Evolutionary conservation across 2,329 filamentous ascomycete species (phyloP).

Genomic region (Sphaerulina vaccinii): DNA sequence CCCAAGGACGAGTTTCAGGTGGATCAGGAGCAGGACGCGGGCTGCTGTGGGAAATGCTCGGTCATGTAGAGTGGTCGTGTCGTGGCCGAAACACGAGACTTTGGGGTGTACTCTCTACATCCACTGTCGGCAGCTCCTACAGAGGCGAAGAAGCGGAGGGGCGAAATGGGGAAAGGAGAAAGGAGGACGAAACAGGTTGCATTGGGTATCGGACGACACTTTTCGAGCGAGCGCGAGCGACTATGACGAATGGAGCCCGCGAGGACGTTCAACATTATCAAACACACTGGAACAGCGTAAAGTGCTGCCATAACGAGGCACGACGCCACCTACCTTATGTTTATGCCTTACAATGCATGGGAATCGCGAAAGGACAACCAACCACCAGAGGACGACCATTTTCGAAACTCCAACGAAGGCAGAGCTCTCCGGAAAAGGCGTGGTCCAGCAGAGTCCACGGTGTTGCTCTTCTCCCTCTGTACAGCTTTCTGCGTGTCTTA

Average conservation of each 20-base stretch:
- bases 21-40: slow-evolving; percentile 61
- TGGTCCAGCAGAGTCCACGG: no score
- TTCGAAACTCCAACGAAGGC: no score
- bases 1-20: slow-evolving; percentile 63
- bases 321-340: no score
- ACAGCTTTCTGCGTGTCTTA: no score
- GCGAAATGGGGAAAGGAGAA: not conserved
- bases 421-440: no score
- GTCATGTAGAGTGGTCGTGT: slow-evolving; percentile 66
- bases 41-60: slow-evolving; percentile 83
- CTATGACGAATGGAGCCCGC: not conserved
- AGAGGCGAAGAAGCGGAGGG: not conserved
- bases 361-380: no score
- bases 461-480: no score
- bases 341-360: no score
- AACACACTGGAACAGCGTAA: not conserved
- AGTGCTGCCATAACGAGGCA: no score
- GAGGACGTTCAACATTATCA: not conserved
- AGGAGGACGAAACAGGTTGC: slow-evolving; percentile 1
- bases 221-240: slow-evolving; percentile 8
- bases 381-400: no score
- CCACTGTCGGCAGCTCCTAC: slow-evolving; percentile 1
- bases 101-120: not conserved
- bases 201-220: slow-evolving; percentile 14
- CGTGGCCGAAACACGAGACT: slow-evolving; percentile 9